Evolutionary conservation across 2,329 filamentous ascomycete genomes (phyloP).

Genomic region (Magnaporthiopsis rhizophila): DNA sequence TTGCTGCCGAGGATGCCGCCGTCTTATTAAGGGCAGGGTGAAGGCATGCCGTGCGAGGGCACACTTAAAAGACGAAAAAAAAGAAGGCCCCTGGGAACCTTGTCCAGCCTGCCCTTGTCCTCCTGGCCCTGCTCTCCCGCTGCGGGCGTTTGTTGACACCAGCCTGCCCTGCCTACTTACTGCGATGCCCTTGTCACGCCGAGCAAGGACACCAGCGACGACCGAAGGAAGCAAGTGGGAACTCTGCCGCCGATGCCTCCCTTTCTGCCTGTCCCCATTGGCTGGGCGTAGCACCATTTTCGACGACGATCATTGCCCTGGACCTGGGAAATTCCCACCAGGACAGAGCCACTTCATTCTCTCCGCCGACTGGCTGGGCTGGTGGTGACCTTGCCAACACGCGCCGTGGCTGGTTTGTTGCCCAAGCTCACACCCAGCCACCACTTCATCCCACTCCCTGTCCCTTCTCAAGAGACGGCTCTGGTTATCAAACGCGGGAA

Average conservation of each 20-base stretch:
- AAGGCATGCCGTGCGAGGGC: background rate
- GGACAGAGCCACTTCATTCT: background rate
- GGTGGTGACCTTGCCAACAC: background rate
- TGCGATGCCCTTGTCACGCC: background rate
- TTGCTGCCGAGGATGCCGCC: background rate
- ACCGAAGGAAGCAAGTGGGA: background rate
- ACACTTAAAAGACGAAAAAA: background rate
- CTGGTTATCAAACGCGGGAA: background rate
- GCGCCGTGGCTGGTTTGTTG: background rate
- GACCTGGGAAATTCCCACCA: background rate
- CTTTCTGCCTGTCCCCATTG: background rate
- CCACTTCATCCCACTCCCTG: background rate
- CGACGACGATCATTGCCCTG: background rate
- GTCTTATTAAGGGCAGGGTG: background rate
- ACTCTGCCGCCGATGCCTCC: background rate
- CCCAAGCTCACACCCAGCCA: background rate
- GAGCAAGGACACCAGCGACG: background rate
- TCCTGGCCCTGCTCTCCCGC: background rate
- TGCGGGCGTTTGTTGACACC: background rate
- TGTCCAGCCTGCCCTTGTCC: background rate
- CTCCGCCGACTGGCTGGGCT: background rate
- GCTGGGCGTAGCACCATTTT: background rate
- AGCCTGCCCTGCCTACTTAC: background rate
- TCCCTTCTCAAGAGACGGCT: background rate
- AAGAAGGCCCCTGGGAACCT: background rate